Evolutionary conservation across 2,329 filamentous ascomycete genomes (phyloP).

Genomic region (Trichoderma hamatum): DNA sequence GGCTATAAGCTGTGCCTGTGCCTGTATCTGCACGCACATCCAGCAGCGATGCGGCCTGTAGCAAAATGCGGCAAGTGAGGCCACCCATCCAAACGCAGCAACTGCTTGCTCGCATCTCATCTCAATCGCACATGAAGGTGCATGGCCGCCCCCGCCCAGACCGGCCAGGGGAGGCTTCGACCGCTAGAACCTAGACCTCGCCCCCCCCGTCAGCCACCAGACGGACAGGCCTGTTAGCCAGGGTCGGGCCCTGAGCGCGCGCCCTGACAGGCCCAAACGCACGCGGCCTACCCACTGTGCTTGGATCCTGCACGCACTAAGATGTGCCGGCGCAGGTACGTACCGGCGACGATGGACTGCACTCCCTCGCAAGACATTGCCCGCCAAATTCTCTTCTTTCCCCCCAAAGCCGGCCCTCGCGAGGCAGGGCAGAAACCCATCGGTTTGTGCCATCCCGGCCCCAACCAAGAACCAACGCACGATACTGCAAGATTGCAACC

Average conservation of each 20-base stretch:
- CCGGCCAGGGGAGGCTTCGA: slow-evolving; percentile 19
- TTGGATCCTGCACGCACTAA: slow-evolving; percentile 12
- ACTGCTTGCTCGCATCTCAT: background rate
- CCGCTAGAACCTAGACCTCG: slow-evolving; percentile 5
- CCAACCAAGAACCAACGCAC: background rate
- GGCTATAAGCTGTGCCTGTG: too few relatives aligned
- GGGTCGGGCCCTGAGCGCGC: slow-evolving; percentile 6
- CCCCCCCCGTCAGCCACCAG: slow-evolving; percentile 7
- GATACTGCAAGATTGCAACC: background rate
- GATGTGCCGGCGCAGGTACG: slow-evolving; percentile 11
- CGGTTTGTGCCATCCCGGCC: slow-evolving; percentile 28
- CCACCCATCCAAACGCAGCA: background rate
- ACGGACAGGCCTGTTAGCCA: slow-evolving; percentile 5
- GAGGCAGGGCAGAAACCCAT: slow-evolving; percentile 23
- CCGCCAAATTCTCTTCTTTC: slow-evolving; percentile 6
- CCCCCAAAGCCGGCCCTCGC: background rate
- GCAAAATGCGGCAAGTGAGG: background rate
- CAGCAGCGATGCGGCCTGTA: background rate
- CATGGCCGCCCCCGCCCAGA: background rate
- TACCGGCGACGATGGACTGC: slow-evolving; percentile 11
- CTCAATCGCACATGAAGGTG: slow-evolving; percentile 8
- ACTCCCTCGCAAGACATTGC: background rate
- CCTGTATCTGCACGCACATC: background rate
- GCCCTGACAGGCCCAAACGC: background rate
- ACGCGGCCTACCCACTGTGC: background rate